Evolutionary conservation across 2,329 filamentous ascomycete genomes (phyloP), one percentile per base, ranked within the genome.

Genomic region (Colletotrichum tanaceti): DNA sequence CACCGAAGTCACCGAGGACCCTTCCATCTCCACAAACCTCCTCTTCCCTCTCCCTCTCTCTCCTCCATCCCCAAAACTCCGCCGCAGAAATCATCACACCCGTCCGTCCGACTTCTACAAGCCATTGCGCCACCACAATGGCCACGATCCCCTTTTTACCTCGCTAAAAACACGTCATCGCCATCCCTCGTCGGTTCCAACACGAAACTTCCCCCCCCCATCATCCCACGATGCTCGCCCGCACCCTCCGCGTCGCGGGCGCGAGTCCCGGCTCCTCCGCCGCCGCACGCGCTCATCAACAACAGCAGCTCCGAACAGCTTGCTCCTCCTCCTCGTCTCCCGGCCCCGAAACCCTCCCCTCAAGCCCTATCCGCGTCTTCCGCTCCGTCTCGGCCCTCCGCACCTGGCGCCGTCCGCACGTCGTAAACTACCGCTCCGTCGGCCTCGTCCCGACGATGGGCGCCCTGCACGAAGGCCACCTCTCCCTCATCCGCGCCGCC

Each of bases 381-480:
- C 92, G 93, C 74, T 87, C 93, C 78, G 89, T 96, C 68, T 82
- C 89, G 16, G 84, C 88, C 13, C 83, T 97, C 59, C 92, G 93
- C 46, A 79, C 85, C 73, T 91, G 91, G 84, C 89, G 93, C 43
- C 85, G 83, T 24, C 86, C 89, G 47, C 88, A 94, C 69, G 81
- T 89, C 43, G 80, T 89, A 68, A 85, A 89, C 75, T 87, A 91
- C 73, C 88, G 91, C 65, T 90, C 90, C 52, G 90, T 99, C 66
- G 93, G 92, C 68, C 89, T 99, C 35, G 94, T 99, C 43, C 96
- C 96, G 1, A 99, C 96, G 39, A 98, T 99, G 96, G 96, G 96
- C 71, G 96, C 96, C 58, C 86, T 99, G n/a, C 96, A 99, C 79
- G 87, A 90, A 63, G 96, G 96, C 47, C 96, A 99, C 80, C 81